Percentiles rank a stretch among this genome's conserved stretches.
These are phyloP conservation scores for Camellia sinensis DNA, from an alignment of 148 eudicot species.

Conservation along the genomic window DNA sequence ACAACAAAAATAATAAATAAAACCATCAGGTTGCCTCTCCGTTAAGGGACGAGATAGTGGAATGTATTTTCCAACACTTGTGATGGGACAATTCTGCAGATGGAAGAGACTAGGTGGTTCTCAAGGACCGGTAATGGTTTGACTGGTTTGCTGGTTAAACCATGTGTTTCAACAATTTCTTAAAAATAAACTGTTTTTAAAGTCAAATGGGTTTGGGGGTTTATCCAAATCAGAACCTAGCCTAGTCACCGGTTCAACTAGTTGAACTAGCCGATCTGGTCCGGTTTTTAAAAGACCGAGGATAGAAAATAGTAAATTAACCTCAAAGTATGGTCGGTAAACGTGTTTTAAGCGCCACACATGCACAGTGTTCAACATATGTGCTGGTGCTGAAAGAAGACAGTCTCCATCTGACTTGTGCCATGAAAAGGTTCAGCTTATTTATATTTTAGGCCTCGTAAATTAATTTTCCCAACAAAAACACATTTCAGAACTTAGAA, in stretches of 20 bases:
- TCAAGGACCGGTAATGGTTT: too few relatives aligned
- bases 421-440: not conserved
- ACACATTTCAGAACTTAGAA: not conserved
- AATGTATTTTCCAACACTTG: not conserved
- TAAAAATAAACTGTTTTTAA: too few relatives aligned
- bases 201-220: too few relatives aligned
- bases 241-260: too few relatives aligned
- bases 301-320: not conserved
- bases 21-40: not conserved
- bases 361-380: not conserved
- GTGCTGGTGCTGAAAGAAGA: not conserved
- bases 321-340: not conserved
- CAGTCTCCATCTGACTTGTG: not conserved
- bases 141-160: too few relatives aligned
- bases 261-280: too few relatives aligned
- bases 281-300: not conserved
- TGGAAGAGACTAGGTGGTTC: too few relatives aligned
- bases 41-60: not conserved
- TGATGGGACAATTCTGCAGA: too few relatives aligned
- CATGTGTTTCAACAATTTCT: too few relatives aligned
- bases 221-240: too few relatives aligned
- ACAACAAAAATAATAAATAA: not conserved
- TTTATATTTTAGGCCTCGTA: not conserved
- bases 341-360: not conserved
- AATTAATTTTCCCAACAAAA: not conserved